Base-by-base conservation (phyloP, 106 monocot species). In the Dioscorea dumetorum region DNA sequence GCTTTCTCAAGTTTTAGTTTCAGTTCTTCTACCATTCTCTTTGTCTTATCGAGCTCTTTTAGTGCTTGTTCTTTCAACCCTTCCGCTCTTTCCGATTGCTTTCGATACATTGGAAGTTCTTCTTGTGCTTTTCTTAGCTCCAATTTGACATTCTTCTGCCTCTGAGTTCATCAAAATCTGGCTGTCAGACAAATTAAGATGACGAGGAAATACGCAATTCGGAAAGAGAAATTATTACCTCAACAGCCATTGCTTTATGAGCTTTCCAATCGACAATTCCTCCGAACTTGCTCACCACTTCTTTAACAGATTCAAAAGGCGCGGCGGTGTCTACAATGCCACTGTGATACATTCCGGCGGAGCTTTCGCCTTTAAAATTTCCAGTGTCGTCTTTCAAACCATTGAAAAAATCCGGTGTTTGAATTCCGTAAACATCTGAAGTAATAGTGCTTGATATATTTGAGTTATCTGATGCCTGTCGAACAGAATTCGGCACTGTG, bases 261-360 rank as follows among this genome's bases (percentile, higher is more conserved):
- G 87, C 76, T 63, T 83, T 91, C 91, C 91, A 91, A 70, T 81
- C 86, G 24, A 75, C 79, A 57, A 77, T 83, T 32, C 84, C 91
- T 63, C 91, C 91, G 64, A 87, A 86, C 74, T 79, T 91, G 17
- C 59, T 77, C 23, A 87, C 87, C 33, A 81, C 87, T 23, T 74
- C 74, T 62, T 87, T 91, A 22, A 91, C 91, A 28, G 91, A 91
- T 70, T 91, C 84, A 72, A 91, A 71, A 8, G 84, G 83, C 14
- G 78, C 74, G 23, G 83, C 73, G 22, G 86, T 91, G 50, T 91
- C 91, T 65, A 91, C 71, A 8, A 72, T 53, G 16, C 77, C 72
- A 41, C 41, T 3, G 41, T 41, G 41, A 41, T 41, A 41, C 41
- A 41, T 41, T 41, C 41, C 41, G 41, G 6, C 41, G 3, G 41